These are phyloP conservation scores for Podaxis sp. DNA, from an alignment of 768 basidiomycete genomes.

Conservation along the genomic window DNA sequence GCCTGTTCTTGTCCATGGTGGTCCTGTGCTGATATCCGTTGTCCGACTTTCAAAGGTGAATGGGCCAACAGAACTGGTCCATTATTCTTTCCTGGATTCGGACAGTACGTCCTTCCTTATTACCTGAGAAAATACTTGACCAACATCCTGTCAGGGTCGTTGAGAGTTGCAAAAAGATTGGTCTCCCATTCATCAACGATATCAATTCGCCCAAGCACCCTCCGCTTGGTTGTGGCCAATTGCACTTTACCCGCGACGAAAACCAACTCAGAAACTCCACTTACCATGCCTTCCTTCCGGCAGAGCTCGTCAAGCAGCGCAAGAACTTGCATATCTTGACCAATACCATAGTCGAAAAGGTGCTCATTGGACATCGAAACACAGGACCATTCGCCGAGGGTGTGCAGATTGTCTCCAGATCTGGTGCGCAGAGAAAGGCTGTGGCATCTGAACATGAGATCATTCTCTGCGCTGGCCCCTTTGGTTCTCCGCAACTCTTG, in stretches of 20 bases:
- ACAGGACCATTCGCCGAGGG: constrained; percentile 46
- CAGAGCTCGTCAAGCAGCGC: constrained; percentile 53
- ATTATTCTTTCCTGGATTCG: constrained; percentile 58
- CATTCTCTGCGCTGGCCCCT: constrained; percentile 40
- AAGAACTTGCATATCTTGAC: constrained; percentile 65
- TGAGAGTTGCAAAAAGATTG: constrained; percentile 48
- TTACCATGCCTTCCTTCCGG: constrained; percentile 67
- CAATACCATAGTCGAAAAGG: constrained; percentile 52
- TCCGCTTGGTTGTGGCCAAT: constrained; percentile 20
- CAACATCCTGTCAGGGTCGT: constrained; percentile 35
- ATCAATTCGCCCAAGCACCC: constrained; percentile 57
- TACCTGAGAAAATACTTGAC: not conserved
- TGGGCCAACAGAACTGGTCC: constrained; percentile 46
- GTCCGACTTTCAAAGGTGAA: constrained; percentile 37
- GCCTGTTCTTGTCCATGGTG: constrained; percentile 20
- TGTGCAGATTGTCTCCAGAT: constrained; percentile 53
- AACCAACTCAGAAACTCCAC: constrained; percentile 57
- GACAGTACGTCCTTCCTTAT: constrained; percentile 32
- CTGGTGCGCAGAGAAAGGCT: constrained; percentile 37
- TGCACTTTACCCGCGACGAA: constrained; percentile 27
- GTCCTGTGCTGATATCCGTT: constrained; percentile 29
- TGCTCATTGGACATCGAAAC: constrained; percentile 46
- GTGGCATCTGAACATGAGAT: constrained; percentile 58
- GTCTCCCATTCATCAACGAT: constrained; percentile 61
- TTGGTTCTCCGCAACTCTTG: constrained; percentile 68